Conservation (phyloP, 345 rosid species). For the Chamaenerion angustifolium region DNA sequence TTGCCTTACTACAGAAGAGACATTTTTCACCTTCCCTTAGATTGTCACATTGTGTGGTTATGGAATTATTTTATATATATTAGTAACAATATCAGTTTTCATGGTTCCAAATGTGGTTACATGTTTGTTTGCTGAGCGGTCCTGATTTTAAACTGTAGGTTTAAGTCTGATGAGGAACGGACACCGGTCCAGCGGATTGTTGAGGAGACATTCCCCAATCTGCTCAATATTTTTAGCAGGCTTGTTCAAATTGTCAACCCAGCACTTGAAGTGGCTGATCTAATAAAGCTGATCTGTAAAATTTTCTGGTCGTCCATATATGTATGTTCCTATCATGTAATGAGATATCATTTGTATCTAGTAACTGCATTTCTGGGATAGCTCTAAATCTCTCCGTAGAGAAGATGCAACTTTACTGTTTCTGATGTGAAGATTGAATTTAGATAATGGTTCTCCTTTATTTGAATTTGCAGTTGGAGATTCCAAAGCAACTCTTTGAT, state of each 20-base stretch:
- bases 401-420: background rate
- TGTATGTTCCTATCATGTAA: slow-evolving; percentile 33
- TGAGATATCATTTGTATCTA: no score
- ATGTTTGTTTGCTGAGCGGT: background rate
- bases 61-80: no score
- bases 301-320: slow-evolving; percentile 97
- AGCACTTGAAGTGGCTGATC: slow-evolving; percentile 73
- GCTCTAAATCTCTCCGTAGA: no score
- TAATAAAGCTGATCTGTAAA: slow-evolving; percentile 92
- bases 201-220: slow-evolving; percentile 77
- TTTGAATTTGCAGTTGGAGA: slow-evolving; percentile 57
- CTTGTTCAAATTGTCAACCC: slow-evolving; percentile 80
- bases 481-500: slow-evolving; percentile 75
- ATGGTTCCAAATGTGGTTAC: no score
- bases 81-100: no score
- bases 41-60: no score
- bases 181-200: slow-evolving; percentile 71
- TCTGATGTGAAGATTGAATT: background rate
- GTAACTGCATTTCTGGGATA: no score
- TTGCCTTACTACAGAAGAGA: no score
- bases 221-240: slow-evolving; percentile 59
- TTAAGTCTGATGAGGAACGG: slow-evolving; percentile 96
- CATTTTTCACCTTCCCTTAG: no score
- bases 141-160: slow-evolving; percentile 28
- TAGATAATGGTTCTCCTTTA: background rate